Base-by-base conservation (phyloP, 225 moss, liverwort and hornwort genomes). In the Antitrichia curtipendula region DNA sequence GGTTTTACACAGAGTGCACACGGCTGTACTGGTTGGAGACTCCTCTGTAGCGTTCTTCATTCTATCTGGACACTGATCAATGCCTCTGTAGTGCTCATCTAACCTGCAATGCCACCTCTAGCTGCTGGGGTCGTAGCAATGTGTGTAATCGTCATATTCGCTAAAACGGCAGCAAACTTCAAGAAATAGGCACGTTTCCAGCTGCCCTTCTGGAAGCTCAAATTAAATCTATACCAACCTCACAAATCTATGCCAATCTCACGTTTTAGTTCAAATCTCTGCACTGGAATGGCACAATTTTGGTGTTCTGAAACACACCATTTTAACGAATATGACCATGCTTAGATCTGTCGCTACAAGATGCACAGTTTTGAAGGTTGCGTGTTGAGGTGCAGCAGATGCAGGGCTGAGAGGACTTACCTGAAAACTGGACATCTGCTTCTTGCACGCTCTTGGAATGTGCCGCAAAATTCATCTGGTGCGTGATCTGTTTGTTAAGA, bases 1-100 rank as follows among this genome's bases (percentile, higher is more conserved):
- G 38, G 68, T 78, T 75, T 88, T 93, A 86, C 92, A 93, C 41
- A 93, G 69, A 25, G 87, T 87, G 84, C 92, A 92, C 50, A 89
- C 85, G 52, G 85, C 34, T 81, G 45, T 34, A 47, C 24, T 77
- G 31, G n/a, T 52, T n/a, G 63, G 47, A 36, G 60, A 62, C 70
- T 84, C 81, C 25, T 87, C 72, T 62, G 14, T 32, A 53, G 75
- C 47, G 76, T 83, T 88, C 74, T 91, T 88, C 91, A 88, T 77
- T n/a, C 78, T 82, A 69, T 56, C 65, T 82, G 58, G 28, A 52
- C 15, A 47, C 47, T 69, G 21, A 43, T 23, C 21, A 47, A 70
- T 61, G 57, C 79, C 29, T 69, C 69, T 52, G 45, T 16, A 54
- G 32, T 41, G 28, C 45, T 69, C 50, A 62, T 62, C 66, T 80